These are phyloP conservation scores for Metarhizium rileyi DNA, from an alignment of 2,329 filamentous ascomycete species.

Conservation along the genomic window DNA sequence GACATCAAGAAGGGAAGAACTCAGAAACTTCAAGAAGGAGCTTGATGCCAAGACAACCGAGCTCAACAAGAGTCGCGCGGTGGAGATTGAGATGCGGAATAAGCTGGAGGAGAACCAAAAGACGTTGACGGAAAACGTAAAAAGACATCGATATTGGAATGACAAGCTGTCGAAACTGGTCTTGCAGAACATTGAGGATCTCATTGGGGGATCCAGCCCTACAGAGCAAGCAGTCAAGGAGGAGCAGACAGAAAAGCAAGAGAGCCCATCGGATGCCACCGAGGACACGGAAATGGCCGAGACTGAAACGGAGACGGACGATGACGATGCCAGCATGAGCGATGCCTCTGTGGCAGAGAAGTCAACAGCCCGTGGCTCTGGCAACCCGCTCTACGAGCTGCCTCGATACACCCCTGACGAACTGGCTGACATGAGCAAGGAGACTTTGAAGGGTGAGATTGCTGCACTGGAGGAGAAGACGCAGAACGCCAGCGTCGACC, in stretches of 20 bases:
- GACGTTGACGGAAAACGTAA: conserved; percentile 74
- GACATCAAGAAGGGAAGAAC: conserved; percentile 67
- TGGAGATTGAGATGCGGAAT: conserved; percentile 97
- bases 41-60: conserved; percentile 79
- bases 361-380: conserved; percentile 16
- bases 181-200: conserved; percentile 70
- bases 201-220: conserved; percentile 33
- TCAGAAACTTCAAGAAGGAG: conserved; percentile 70
- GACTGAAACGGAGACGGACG: conserved; percentile 18
- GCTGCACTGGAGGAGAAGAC: conserved; percentile 58
- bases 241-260: conserved; percentile 16
- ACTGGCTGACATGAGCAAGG: conserved; percentile 55
- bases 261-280: conserved; percentile 14
- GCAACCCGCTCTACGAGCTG: conserved; percentile 45
- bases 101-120: conserved; percentile 97
- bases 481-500: conserved; percentile 77
- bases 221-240: conserved; percentile 14
- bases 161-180: conserved; percentile 79
- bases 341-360: conserved; percentile 15
- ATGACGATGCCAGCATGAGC: conserved; percentile 13
- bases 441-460: conserved; percentile 51
- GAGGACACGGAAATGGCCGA: conserved; percentile 25
- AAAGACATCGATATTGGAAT: conserved; percentile 74
- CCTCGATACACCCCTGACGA: conserved; percentile 70
- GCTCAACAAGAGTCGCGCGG: conserved; percentile 77